A percentile compares a stretch with the other conserved stretches of the same genome.
phyloP scores from a whole-genome alignment of 352 stramenopile genomes.

The Aphanomyces euteiches region DNA sequence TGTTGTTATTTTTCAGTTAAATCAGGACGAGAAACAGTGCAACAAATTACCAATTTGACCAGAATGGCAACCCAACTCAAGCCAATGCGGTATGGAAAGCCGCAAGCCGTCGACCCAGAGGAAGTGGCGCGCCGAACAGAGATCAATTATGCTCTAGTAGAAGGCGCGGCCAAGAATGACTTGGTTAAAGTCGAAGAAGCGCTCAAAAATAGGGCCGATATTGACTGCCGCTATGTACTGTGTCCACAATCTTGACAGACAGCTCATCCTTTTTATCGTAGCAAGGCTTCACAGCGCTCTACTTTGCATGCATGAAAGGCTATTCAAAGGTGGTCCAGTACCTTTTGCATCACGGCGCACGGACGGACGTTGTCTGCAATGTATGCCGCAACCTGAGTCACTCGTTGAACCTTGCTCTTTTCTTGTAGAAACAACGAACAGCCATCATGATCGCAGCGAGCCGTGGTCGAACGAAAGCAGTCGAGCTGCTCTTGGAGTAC shows the following conservation, averaged over 20 bases:
- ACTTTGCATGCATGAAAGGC: conserved; percentile 22
- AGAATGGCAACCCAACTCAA: no score
- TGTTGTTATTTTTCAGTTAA: no score
- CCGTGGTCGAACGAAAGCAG: neutral
- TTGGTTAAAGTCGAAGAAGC: neutral
- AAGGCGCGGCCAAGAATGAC: conserved; percentile 4
- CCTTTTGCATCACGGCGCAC: conserved; percentile 19
- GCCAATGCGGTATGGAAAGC: no score
- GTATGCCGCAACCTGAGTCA: neutral
- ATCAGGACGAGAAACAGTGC: no score
- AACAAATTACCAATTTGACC: no score
- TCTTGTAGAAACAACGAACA: conserved; percentile 24
- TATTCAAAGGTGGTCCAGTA: neutral
- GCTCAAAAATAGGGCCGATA: conserved; percentile 10
- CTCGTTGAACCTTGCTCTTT: neutral
- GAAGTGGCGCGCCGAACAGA: no score
- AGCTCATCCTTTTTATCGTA: neutral
- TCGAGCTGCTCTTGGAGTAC: conserved; percentile 11
- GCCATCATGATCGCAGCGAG: conserved; percentile 30
- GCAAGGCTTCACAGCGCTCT: conserved; percentile 28
- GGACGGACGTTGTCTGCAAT: conserved; percentile 11
- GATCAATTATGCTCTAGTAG: conserved; percentile 3
- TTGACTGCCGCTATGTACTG: conserved; percentile 29
- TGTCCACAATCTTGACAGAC: neutral
- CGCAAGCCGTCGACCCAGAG: no score